Conservation (phyloP, 345 rosid genomes). For the Corymbia maculata region DNA sequence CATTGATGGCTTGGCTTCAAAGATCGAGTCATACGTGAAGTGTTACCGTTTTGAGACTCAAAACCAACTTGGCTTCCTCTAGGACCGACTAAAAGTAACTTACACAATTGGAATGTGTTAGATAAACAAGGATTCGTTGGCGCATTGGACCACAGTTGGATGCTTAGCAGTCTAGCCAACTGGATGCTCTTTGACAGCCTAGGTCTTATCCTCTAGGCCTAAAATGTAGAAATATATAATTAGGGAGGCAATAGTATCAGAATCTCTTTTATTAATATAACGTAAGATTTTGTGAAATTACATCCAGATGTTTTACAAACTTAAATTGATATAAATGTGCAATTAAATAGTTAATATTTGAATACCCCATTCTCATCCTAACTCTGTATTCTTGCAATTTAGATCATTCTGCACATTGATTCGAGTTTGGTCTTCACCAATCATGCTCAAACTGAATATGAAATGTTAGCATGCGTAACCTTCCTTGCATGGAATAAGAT, state of each 20-base stretch:
- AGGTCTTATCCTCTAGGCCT: accelerated
- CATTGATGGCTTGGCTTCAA: not conserved
- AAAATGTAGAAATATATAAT: not conserved
- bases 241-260: not conserved
- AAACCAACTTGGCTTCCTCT: not conserved
- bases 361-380: not conserved
- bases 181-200: not conserved
- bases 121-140: not conserved
- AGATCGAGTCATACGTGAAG: not conserved
- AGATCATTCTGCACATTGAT: not conserved
- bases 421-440: not conserved
- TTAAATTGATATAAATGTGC: not conserved
- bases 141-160: not conserved
- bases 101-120: not conserved
- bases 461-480: not conserved
- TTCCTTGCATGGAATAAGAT: not conserved
- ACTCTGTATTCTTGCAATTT: not conserved
- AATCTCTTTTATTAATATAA: not conserved
- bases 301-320: not conserved
- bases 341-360: not conserved
- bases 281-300: accelerated
- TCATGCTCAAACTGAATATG: not conserved
- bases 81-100: not conserved
- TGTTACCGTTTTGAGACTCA: not conserved
- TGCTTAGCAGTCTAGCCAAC: not conserved